Conservation (phyloP, 306 rosid genomes). For the Cicer arietinum region DNA sequence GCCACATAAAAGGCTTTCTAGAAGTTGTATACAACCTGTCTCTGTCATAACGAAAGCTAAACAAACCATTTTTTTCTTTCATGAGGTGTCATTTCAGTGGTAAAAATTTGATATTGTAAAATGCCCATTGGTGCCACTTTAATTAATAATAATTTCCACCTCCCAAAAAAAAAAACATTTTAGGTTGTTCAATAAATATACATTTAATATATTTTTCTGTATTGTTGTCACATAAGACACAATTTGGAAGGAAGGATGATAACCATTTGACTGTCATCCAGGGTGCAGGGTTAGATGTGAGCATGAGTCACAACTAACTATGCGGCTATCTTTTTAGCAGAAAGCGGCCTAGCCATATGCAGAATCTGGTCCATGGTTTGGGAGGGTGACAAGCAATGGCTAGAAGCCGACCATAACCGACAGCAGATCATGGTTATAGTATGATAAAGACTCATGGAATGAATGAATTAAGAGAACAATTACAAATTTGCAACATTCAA, state of each 20-base stretch:
- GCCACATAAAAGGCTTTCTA: neutral
- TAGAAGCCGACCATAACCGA: conserved; percentile 26
- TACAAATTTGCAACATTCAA: conserved; percentile 3
- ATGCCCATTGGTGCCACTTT: no score
- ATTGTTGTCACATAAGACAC: neutral
- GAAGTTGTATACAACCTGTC: neutral
- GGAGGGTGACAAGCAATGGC: conserved; percentile 15
- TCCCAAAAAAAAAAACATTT: no score
- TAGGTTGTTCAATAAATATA: neutral
- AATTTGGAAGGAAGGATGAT: neutral
- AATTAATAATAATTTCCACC: no score
- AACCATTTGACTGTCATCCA: conserved; percentile 22
- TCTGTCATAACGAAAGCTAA: conserved; percentile 4
- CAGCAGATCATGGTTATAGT: neutral
- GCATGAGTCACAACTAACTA: conserved; percentile 30
- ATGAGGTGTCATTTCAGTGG: no score
- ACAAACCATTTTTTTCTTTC: neutral
- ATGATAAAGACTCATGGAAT: conserved; percentile 19
- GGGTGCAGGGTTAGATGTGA: conserved; percentile 11
- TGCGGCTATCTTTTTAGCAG: neutral
- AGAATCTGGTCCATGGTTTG: conserved; percentile 23
- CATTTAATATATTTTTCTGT: neutral
- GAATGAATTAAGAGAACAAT: conserved; percentile 9
- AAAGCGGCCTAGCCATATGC: conserved; percentile 10
- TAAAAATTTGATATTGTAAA: no score